Percentiles rank a stretch among this genome's conserved stretches.
These are phyloP conservation scores for Fusarium metavorans DNA, from an alignment of 2,329 filamentous ascomycete species.

Conservation along the genomic window DNA sequence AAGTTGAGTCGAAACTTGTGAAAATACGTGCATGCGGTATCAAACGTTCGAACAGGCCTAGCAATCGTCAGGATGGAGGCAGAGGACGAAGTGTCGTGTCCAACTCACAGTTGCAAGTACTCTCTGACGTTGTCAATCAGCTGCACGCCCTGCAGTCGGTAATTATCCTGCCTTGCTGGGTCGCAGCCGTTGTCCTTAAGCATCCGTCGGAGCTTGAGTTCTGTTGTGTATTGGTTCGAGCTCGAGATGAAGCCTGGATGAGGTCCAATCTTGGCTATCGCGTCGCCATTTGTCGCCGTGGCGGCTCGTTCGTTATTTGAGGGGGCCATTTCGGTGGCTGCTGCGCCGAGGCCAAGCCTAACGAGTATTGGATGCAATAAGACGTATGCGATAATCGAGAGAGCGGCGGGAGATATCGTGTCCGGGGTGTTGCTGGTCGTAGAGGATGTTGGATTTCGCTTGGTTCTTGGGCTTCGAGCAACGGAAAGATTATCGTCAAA, in stretches of 20 bases:
- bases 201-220: constrained; percentile 81
- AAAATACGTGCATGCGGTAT: constrained; percentile 91
- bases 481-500: neutral
- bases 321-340: constrained; percentile 24
- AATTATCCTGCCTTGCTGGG: constrained; percentile 81
- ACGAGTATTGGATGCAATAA: accelerated
- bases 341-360: neutral
- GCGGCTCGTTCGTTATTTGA: constrained; percentile 14
- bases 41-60: constrained; percentile 90
- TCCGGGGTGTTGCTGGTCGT: neutral
- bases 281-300: constrained; percentile 34
- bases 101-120: constrained; percentile 76
- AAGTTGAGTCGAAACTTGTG: constrained; percentile 93
- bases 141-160: constrained; percentile 86
- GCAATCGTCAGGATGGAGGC: constrained; percentile 9
- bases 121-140: constrained; percentile 89
- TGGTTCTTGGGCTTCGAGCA: neutral
- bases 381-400: neutral
- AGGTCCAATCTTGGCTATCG: constrained; percentile 50
- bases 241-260: constrained; percentile 63
- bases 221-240: constrained; percentile 80
- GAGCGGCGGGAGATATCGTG: neutral
- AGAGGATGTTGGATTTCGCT: neutral
- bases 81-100: neutral
- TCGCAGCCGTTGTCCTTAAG: constrained; percentile 77